Evolutionary conservation across 108 stramenopile genomes (phyloP).

Genomic region (Pseudonitzschia multiseries): DNA sequence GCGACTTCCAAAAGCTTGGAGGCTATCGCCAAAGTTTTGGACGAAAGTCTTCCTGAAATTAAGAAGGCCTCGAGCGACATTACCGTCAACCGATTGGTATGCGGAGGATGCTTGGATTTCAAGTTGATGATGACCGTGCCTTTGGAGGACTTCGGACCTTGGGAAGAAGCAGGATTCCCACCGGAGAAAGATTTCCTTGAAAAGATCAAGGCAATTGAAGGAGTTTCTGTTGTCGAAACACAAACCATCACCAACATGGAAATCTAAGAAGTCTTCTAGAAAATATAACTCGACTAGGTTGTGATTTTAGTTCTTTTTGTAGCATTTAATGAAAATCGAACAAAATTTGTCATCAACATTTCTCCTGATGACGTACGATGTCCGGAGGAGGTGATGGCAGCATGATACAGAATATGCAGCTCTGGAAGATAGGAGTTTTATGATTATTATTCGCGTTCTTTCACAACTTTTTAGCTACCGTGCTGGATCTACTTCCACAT

Average conservation of each 20-base stretch:
- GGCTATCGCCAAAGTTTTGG: slow-evolving; percentile 71
- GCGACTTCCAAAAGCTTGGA: slow-evolving; percentile 68
- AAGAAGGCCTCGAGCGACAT: slow-evolving; percentile 61
- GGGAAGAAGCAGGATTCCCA: slow-evolving; percentile 74
- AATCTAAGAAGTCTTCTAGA: slow-evolving; percentile 38
- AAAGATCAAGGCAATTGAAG: slow-evolving; percentile 85
- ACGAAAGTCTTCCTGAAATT: slow-evolving; percentile 77
- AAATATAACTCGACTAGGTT: not conserved
- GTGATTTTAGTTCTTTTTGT: not conserved
- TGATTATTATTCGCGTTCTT: not conserved
- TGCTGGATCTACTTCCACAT: slow-evolving; percentile 3
- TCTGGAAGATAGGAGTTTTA: too few species aligned
- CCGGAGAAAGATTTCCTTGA: slow-evolving; percentile 85
- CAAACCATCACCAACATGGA: slow-evolving; percentile 89
- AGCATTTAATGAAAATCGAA: too few species aligned
- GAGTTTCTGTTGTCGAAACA: slow-evolving; percentile 89
- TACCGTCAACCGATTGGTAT: slow-evolving; percentile 82
- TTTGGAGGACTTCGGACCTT: slow-evolving; percentile 78
- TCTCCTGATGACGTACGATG: too few species aligned
- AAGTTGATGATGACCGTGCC: slow-evolving; percentile 85
- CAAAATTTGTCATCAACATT: too few species aligned
- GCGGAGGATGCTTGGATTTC: slow-evolving; percentile 86
- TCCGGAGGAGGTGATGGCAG: too few species aligned
- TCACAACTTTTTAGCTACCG: not conserved
- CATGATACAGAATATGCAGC: too few species aligned